Evolutionary conservation across 495 filamentous ascomycete genomes (phyloP), one percentile per base, ranked within the genome.

Genomic region (Aspergillus panamensis): DNA sequence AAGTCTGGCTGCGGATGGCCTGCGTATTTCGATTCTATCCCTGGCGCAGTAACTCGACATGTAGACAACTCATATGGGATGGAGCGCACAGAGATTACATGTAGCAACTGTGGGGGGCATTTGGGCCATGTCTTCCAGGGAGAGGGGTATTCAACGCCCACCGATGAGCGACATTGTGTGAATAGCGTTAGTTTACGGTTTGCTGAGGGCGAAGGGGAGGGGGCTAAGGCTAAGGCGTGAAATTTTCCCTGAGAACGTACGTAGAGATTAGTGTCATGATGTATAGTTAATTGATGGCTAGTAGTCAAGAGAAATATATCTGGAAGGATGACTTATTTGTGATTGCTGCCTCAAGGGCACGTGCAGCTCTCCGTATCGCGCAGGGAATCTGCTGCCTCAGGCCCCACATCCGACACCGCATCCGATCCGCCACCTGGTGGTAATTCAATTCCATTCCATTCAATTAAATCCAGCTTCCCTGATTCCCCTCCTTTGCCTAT

Each of bases 121-220:
- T 71, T 98, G 51, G 94, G 94, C 21, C 94, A 98, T 79, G 92
- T 97, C 35, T 98, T 98, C 67, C 95, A 96, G 79, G 94, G 94
- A 8, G 94, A 98, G 72, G 91, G 92, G 39, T 96, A 86, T 72
- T 69, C 79, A 9, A 97, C 90, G 16, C 92, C 94, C 44, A 97
- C 92, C 47, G 89, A 98, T 71, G 92, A 97, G 84, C 77, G 94
- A 51, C 94, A 98, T 76, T 98, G 94, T 71, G 94, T 98, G 49
- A 98, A 98, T 69, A 94, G 90, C 62, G 73, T 97, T 19, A 95
- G 90, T 71, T 77, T 98, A 76, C 92, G 82, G 53, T 98, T 98
- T 70, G 76, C 70, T 20, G 82, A 86, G 44, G 87, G 85, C 62
- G 77, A 78, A 16, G 62, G 56, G 42, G 77, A 79, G 30, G 60